Evolutionary conservation across 176 grass and related monocot genomes (phyloP).

Genomic region (Canna indica): DNA sequence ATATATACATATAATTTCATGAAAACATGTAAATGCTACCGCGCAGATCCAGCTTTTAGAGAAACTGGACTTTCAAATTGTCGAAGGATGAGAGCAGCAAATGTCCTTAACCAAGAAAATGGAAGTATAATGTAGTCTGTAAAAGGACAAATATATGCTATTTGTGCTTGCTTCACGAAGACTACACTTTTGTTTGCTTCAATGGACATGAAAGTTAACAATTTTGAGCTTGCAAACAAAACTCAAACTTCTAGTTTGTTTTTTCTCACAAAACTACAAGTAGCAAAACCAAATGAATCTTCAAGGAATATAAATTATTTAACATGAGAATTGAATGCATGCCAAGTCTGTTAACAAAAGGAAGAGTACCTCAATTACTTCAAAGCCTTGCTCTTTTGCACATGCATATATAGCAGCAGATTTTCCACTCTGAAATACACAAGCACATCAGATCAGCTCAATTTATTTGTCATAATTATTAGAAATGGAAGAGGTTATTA

Average conservation of each 20-base stretch:
- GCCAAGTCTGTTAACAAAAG: background rate
- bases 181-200: no score
- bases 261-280: background rate
- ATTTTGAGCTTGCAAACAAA: background rate
- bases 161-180: no score
- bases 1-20: no score
- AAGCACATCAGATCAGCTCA: slow-evolving; percentile 1
- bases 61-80: no score
- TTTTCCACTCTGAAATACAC: slow-evolving; percentile 78
- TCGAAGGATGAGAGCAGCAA: no score
- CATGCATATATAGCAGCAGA: slow-evolving; percentile 88
- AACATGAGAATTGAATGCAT: background rate
- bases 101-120: no score
- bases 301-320: no score
- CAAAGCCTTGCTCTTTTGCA: slow-evolving; percentile 85
- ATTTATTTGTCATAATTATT: background rate
- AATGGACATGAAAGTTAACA: background rate
- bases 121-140: no score
- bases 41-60: no score
- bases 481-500: background rate
- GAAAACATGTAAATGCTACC: no score
- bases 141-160: no score
- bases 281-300: no score
- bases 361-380: slow-evolving; percentile 74
- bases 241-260: background rate